Evolutionary conservation across 176 grass and related monocot genomes (phyloP), one percentile per base, ranked within the genome.

Genomic region (Avena atlantica): DNA sequence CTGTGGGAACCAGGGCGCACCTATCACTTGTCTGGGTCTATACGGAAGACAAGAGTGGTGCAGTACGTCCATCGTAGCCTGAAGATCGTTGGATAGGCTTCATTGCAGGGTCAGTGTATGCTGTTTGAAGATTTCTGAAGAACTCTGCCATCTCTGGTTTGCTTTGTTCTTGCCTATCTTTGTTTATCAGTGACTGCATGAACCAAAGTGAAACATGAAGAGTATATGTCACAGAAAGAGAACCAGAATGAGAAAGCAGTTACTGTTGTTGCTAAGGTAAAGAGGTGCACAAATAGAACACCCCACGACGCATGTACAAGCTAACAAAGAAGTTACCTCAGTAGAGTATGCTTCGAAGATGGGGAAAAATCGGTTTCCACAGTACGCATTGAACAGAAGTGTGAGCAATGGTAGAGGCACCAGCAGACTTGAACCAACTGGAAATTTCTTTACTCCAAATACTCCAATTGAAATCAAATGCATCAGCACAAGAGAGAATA

Each of bases 401-500:
- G 97, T 95, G 55, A 99, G 72, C 37, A 91, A 37, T 0, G 94
- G 97, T 70, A 97, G 89, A 78, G 94, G 97, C 42, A 89, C 5
- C 89, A 99, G 76, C 81, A 99, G 79, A 81, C 89, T 93, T 81
- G 94, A 85, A 37, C 92, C 97, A 5, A 99, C 86, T 78, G 92
- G 87, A 85, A 99, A 81, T 48, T 99, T 89, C 85, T 99, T 99
- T 77, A 99, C 56, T 52, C 92, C 92, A 80, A 99, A 93, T 77
- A 99, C 88, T 82, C 97, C 97, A 63, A 96, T 88, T 44, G 87
- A 81, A 83, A 99, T 85, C 80, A 94, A 74, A 85, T 99, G 97
- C 89, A 97, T 88, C 68, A 99, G 78, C 14, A 99, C 57, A 45
- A 99, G 89, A 78, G 92, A 96, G 59, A 97, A 99, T 91, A 97